Evolutionary conservation across 2,329 filamentous ascomycete genomes (phyloP).

Genomic region (Hortaea werneckii): DNA sequence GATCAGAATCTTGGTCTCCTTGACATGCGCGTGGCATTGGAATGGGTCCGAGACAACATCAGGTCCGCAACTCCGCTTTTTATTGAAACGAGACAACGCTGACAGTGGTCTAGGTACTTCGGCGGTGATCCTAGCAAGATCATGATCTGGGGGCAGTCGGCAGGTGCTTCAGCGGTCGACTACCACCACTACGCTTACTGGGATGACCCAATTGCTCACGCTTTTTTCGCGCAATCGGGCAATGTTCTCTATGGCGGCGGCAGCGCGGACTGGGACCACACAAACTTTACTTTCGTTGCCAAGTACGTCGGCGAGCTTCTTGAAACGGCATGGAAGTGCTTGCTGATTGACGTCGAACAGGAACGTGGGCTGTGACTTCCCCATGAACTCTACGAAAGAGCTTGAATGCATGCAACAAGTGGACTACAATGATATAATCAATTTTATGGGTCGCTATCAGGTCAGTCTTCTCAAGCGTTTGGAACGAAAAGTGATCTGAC

Average conservation of each 20-base stretch:
- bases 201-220: constrained; percentile 40
- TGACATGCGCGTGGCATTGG: constrained; percentile 29
- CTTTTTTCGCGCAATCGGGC: constrained; percentile 38
- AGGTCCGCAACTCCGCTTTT: too few species aligned
- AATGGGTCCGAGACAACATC: constrained; percentile 34
- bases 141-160: constrained; percentile 31
- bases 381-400: constrained; percentile 16
- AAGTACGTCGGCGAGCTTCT: not conserved
- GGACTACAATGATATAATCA: too few species aligned
- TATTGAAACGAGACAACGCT: too few species aligned
- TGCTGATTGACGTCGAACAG: not conserved
- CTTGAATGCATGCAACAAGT: constrained; percentile 26
- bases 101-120: constrained; percentile 18
- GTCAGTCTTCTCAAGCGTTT: too few species aligned
- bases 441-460: too few species aligned
- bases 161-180: constrained; percentile 31
- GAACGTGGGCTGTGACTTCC: constrained; percentile 25
- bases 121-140: constrained; percentile 30
- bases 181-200: constrained; percentile 41
- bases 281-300: constrained; percentile 32
- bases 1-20: constrained; percentile 29
- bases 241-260: constrained; percentile 24
- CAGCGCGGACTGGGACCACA: constrained; percentile 19
- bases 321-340: not conserved
- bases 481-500: too few species aligned